Conservation (phyloP, 2,329 filamentous ascomycete genomes). For the Ceratocystis alfenasii region DNA sequence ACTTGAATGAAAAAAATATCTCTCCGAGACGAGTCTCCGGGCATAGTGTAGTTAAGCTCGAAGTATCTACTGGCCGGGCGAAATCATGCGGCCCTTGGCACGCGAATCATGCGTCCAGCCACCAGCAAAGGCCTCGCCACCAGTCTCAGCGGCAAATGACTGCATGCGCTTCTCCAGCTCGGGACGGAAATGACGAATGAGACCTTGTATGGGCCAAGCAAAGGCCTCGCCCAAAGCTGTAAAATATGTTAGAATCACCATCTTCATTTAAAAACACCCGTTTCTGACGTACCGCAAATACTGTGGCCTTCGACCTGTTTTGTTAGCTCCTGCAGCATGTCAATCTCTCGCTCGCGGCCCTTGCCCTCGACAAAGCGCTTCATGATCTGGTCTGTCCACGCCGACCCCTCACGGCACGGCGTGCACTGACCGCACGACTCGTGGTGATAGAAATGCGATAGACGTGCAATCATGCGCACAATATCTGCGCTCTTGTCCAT, state of each 20-base stretch:
- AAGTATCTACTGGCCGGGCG: conserved; percentile 68
- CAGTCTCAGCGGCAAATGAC: conserved; percentile 60
- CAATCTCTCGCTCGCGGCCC: conserved; percentile 83
- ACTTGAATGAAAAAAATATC: not conserved
- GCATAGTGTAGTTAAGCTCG: not conserved
- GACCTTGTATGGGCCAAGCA: conserved; percentile 93
- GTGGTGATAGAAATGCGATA: conserved; percentile 96
- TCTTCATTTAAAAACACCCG: not conserved
- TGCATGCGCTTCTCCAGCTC: conserved; percentile 87
- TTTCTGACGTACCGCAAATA: conserved; percentile 63
- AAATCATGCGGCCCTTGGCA: conserved; percentile 69
- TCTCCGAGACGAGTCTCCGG: too few species aligned
- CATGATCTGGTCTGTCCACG: conserved; percentile 99
- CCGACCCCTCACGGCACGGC: conserved; percentile 96
- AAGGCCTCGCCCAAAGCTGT: conserved; percentile 88
- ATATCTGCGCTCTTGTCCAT: conserved; percentile 98
- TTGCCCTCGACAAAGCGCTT: conserved; percentile 84
- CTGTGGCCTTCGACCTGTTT: conserved; percentile 99
- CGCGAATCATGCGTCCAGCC: conserved; percentile 70
- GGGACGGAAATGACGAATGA: conserved; percentile 95
- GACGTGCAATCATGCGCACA: conserved; percentile 80
- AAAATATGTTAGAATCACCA: not conserved
- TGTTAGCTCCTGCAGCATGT: conserved; percentile 98
- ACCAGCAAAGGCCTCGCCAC: conserved; percentile 66
- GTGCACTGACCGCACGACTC: conserved; percentile 98